A percentile compares a stretch with the other conserved stretches of the same genome.
Conservation (phyloP, 2,329 filamentous ascomycete genomes). For the Cladobotryum mycophilum region DNA sequence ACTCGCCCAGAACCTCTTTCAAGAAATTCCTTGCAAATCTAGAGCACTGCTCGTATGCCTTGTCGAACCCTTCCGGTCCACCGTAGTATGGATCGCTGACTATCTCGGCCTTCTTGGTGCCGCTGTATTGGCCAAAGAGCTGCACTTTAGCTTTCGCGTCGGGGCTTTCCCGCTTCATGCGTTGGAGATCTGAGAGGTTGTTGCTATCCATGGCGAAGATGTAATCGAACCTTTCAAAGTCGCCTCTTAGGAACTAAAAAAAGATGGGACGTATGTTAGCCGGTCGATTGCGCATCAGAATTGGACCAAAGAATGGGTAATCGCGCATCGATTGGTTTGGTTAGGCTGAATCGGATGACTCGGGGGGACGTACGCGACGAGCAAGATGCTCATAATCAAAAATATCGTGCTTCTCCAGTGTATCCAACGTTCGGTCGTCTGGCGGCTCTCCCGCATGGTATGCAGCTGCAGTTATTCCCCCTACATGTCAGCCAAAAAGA, state of each 20-base stretch:
- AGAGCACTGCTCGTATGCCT: conserved; percentile 77
- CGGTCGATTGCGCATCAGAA: background rate
- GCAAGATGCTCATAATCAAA: conserved; percentile 70
- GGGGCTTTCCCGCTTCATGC: conserved; percentile 52
- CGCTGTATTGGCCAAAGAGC: conserved; percentile 79
- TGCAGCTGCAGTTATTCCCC: conserved; percentile 44
- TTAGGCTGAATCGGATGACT: background rate
- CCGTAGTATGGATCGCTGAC: conserved; percentile 92
- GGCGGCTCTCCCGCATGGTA: conserved; percentile 76
- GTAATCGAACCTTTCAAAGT: conserved; percentile 86
- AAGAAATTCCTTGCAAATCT: conserved; percentile 75
- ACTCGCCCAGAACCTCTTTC: conserved; percentile 40
- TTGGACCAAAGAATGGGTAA: no score
- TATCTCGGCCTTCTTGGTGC: conserved; percentile 57
- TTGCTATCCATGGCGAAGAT: conserved; percentile 89
- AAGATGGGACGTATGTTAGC: background rate
- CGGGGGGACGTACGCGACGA: conserved; percentile 54
- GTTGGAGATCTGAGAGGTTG: conserved; percentile 67
- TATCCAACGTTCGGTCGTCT: conserved; percentile 77
- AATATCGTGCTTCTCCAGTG: conserved; percentile 68
- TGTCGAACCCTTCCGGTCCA: conserved; percentile 71
- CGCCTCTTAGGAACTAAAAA: conserved; percentile 48
- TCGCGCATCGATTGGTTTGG: background rate
- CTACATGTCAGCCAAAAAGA: background rate
- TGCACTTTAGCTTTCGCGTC: conserved; percentile 60